Base-by-base conservation (phyloP, 371 early-diverging fungal species). In the Mucor velutinosus region DNA sequence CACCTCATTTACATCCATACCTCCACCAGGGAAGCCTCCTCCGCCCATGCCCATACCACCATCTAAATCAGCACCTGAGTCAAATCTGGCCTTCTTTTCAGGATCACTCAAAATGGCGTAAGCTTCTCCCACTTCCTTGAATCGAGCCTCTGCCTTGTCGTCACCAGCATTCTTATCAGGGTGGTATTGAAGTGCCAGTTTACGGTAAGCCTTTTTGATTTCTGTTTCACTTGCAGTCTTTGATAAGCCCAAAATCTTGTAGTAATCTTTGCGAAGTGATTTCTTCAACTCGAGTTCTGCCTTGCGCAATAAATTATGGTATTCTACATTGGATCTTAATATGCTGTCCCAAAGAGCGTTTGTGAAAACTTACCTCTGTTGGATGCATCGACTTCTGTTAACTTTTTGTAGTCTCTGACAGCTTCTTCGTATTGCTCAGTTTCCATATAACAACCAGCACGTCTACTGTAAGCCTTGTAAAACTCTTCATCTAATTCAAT, bases 131-230 rank as follows among this genome's bases (percentile, higher is more conserved):
- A 94, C 82, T 65, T 94, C 93, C 72, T 95, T 95, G 77, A 96
- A 96, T 74, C 90, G 87, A 64, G 82, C 83, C 70, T 94, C 90
- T 5, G 92, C 92, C 51, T 79, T 80, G 7, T 74, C 75, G 71
- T 92, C 89, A 39, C 84, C 82, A 30, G 86, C 87, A 60, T 89
- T 89, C 82, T 95, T 89, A 78, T 93, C 94, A 21, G 96, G 97
- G 74, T 96, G 96, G 76, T 91, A 88, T 78, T 89, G 79, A 53
- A 94, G 75, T 7, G 94, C 94, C 37, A 90, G 78, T 64, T 93
- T 95, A 70, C 95, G 88, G 79, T 92, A 99, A 23, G 97, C 96
- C 74, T 93, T 94, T 75, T 95, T 96, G 80, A 99, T 96, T 62
- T 97, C 96, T 4, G 88, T 74, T 35, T 89, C 90, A 2, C 88